Conservation (phyloP, 1,284 basidiomycete species). For the Heterobasidion parviporum region DNA sequence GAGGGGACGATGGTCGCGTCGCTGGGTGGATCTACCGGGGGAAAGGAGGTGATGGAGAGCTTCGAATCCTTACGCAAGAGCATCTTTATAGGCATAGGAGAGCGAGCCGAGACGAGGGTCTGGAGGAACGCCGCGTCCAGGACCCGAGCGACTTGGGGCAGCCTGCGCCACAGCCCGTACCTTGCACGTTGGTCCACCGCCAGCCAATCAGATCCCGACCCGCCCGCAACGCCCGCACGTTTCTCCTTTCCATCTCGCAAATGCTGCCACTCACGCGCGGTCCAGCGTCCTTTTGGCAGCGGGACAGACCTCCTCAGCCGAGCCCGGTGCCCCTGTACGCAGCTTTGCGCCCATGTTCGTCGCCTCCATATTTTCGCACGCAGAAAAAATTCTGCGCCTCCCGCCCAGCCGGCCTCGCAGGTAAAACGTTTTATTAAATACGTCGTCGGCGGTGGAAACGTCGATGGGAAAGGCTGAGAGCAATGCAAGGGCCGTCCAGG, state of each 20-base stretch:
- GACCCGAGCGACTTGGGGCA: neutral
- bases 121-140: too few species aligned
- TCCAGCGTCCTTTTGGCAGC: constrained; percentile 2
- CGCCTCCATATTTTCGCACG: neutral
- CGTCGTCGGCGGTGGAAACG: too few species aligned
- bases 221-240: neutral
- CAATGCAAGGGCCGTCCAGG: too few species aligned
- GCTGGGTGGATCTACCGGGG: neutral
- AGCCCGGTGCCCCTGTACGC: too few species aligned
- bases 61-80: neutral
- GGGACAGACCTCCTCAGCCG: too few species aligned
- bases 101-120: neutral
- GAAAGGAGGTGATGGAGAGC: neutral
- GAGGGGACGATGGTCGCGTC: neutral
- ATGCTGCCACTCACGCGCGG: too few species aligned
- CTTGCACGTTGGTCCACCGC: constrained; percentile 9
- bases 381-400: neutral
- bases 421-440: too few species aligned
- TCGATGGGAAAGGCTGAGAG: too few species aligned
- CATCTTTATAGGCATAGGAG: constrained; percentile 4
- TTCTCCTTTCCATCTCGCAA: neutral
- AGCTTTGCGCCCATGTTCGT: neutral
- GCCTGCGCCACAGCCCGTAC: neutral
- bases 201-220: constrained; percentile 1
- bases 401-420: neutral